phyloP scores from a whole-genome alignment of 202 grass and related monocot genomes.

The Hordeum pubiflorum region DNA sequence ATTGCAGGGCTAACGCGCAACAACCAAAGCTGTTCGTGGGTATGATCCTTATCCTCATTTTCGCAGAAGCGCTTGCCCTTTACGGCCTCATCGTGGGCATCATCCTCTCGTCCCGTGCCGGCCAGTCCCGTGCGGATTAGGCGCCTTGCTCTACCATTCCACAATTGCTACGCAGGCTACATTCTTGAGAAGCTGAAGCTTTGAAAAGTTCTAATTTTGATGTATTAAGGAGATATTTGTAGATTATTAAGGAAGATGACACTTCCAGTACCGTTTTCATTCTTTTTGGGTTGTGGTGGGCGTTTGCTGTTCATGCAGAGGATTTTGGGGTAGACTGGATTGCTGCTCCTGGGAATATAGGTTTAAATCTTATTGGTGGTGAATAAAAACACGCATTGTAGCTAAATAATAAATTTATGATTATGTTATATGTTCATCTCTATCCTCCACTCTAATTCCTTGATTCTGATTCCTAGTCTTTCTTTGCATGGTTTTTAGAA shows the following conservation, averaged over 20 bases:
- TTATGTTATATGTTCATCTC: slow-evolving; percentile 27
- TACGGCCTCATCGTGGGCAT: slow-evolving; percentile 95
- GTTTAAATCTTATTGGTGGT: slow-evolving; percentile 33
- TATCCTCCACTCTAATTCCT: not conserved
- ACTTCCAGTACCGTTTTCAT: slow-evolving; percentile 31
- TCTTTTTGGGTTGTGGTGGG: slow-evolving; percentile 27
- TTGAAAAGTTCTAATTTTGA: slow-evolving; percentile 36
- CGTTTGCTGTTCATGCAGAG: slow-evolving; percentile 15
- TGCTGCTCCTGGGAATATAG: slow-evolving; percentile 26
- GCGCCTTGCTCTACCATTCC: not conserved
- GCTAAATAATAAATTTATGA: slow-evolving; percentile 37
- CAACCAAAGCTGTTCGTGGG: slow-evolving; percentile 95
- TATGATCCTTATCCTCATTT: slow-evolving; percentile 99
- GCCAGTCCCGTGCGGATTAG: slow-evolving; percentile 90
- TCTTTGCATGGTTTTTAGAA: not conserved
- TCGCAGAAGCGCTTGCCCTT: slow-evolving; percentile 84
- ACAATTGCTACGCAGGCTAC: slow-evolving; percentile 10
- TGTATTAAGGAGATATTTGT: slow-evolving; percentile 38
- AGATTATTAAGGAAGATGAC: slow-evolving; percentile 34
- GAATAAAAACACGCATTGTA: slow-evolving; percentile 50
- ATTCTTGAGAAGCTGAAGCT: slow-evolving; percentile 34
- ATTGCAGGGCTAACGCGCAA: slow-evolving; percentile 87
- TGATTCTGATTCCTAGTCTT: not conserved
- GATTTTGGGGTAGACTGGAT: slow-evolving; percentile 37
- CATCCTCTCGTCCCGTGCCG: slow-evolving; percentile 91